Evolutionary conservation across 371 early-diverging fungal genomes (phyloP), one percentile per base, ranked within the genome.

Genomic region (Haplosporangium sp.): DNA sequence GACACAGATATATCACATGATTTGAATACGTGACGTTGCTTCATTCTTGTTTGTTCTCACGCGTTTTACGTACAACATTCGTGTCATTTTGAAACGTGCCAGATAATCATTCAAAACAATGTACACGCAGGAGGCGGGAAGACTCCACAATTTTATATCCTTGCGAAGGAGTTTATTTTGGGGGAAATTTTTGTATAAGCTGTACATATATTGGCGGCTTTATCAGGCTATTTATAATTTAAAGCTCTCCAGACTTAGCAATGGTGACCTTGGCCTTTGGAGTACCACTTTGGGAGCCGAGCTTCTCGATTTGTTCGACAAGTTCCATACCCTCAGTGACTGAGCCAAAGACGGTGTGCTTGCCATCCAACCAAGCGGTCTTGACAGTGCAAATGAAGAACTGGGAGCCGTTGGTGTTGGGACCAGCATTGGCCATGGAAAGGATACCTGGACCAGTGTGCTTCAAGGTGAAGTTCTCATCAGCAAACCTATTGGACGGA

Each of bases 331-430:
- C 86, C 76, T 94, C 90, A 63, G 87, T 83, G 35, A 99, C 99
- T 50, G 84, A 53, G 64, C 99, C 99, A 85, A 99, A 99, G 48
- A 99, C 99, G 70, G 97, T 97, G 92, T 99, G 99, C 90, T 96
- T 97, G 77, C 96, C 96, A 87, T 99, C 98, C 76, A 99, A 93
- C 99, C 98, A 98, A 38, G 90, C 64, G 55, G 93, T 90, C 84
- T 84, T 79, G 69, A 86, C 92, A 17, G 96, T 94, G 86, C 96
- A 95, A 86, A 98, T 96, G 90, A 99, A 99, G 93, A 99, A 99
- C 89, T 99, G 99, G 74, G 96, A 96, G 70, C 99, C 99, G 90
- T 99, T 99, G 88, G 99, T 93, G 87, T 91, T 87, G 63, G 89
- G 90, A 59, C 99, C 99, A 77, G 96, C 90, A 85, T 99, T 99